These are phyloP conservation scores for Annulohypoxylon nitens DNA, from an alignment of 495 filamentous ascomycete genomes.

Conservation along the genomic window DNA sequence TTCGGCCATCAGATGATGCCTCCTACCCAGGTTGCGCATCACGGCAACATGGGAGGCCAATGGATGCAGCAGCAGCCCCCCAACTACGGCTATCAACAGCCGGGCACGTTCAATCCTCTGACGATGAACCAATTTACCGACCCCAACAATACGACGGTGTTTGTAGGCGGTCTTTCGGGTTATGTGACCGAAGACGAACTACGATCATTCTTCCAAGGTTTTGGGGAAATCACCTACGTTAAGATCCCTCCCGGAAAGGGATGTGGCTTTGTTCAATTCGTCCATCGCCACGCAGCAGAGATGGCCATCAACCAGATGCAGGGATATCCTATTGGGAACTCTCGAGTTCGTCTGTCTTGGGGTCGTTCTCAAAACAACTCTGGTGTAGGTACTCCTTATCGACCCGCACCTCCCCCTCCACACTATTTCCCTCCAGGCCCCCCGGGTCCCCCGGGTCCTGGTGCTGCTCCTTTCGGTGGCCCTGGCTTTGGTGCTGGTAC, in stretches of 20 bases:
- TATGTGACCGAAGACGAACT: slow-evolving; percentile 99
- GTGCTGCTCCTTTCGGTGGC: slow-evolving; percentile 47
- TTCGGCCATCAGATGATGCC: slow-evolving; percentile 59
- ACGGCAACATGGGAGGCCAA: slow-evolving; percentile 55
- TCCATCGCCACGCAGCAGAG: slow-evolving; percentile 98
- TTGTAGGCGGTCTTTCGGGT: slow-evolving; percentile 95
- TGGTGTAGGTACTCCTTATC: slow-evolving; percentile 96
- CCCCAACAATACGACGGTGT: slow-evolving; percentile 99
- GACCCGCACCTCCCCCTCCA: slow-evolving; percentile 92
- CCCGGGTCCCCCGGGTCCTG: slow-evolving; percentile 69
- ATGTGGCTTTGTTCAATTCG: slow-evolving; percentile 99
- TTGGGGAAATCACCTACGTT: slow-evolving; percentile 99
- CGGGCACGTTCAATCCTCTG: slow-evolving; percentile 60
- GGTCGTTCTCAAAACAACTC: slow-evolving; percentile 99
- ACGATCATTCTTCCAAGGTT: slow-evolving; percentile 99
- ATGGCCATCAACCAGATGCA: slow-evolving; percentile 99
- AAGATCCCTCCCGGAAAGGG: slow-evolving; percentile 99
- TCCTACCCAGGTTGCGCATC: slow-evolving; percentile 52
- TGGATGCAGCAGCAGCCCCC: slow-evolving; percentile 54
- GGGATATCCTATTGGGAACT: slow-evolving; percentile 99
- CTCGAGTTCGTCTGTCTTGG: slow-evolving; percentile 96
- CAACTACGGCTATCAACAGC: slow-evolving; percentile 69
- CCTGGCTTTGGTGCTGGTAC: slow-evolving; percentile 49
- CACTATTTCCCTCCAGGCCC: slow-evolving; percentile 85
- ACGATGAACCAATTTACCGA: slow-evolving; percentile 99